Percentiles rank a stretch among this genome's conserved stretches.
These are phyloP conservation scores for Phytopythium sindhum DNA, from an alignment of 352 stramenopile genomes.

Conservation along the genomic window DNA sequence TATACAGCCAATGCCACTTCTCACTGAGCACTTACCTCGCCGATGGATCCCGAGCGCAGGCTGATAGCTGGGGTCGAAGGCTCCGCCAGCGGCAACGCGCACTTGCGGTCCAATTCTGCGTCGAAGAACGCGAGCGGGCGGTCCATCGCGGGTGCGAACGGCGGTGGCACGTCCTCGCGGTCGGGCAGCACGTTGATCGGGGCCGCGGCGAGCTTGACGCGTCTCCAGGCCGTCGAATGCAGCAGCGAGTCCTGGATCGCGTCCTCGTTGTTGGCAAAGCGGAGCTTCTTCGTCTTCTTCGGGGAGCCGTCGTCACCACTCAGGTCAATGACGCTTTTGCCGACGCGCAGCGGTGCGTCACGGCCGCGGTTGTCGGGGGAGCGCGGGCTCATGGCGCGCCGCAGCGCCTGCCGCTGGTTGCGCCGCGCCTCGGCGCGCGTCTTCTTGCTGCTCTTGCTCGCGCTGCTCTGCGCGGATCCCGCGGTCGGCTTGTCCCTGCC, in stretches of 20 bases:
- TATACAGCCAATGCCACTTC: not conserved
- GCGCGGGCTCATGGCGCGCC: constrained; percentile 38
- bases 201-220: constrained; percentile 25
- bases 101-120: constrained; percentile 25
- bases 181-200: constrained; percentile 45
- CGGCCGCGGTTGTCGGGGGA: constrained; percentile 36
- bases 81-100: constrained; percentile 18
- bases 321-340: constrained; percentile 20
- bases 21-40: constrained; percentile 11
- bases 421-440: constrained; percentile 52
- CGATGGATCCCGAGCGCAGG: constrained; percentile 17
- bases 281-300: constrained; percentile 12
- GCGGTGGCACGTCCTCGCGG: constrained; percentile 14
- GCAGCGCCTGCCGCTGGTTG: constrained; percentile 38
- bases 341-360: constrained; percentile 12
- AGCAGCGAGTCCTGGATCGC: constrained; percentile 37
- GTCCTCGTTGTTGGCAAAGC: constrained; percentile 31
- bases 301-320: constrained; percentile 10
- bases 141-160: constrained; percentile 38
- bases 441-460: constrained; percentile 28
- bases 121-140: constrained; percentile 40
- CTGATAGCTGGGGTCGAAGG: constrained; percentile 18
- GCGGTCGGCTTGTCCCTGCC: constrained; percentile 20
- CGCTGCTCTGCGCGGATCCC: constrained; percentile 9
- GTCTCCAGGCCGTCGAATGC: constrained; percentile 68